Percentiles rank a stretch among this genome's conserved stretches.
These are phyloP conservation scores for Mollisia scopiformis DNA, from an alignment of 2,329 filamentous ascomycete species.

Conservation along the genomic window DNA sequence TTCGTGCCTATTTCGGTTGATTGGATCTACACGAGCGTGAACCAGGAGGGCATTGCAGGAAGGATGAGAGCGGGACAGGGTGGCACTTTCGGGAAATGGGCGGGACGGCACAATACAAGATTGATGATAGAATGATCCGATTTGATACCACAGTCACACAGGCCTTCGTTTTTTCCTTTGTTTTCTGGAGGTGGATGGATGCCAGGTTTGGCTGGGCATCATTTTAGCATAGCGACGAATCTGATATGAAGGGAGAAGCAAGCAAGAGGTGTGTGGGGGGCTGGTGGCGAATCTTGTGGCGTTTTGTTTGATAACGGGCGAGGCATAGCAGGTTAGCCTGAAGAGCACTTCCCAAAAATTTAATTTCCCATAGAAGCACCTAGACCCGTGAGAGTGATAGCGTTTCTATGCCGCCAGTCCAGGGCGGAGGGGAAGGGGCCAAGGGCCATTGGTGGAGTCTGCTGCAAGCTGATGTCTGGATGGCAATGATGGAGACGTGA, in stretches of 20 bases:
- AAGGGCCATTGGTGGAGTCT: not conserved
- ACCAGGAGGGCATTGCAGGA: constrained; percentile 1
- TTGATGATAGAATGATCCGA: constrained; percentile 27
- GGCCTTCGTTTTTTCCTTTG: constrained; percentile 19
- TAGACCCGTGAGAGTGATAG: not conserved
- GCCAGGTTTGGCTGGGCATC: constrained; percentile 14
- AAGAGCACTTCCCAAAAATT: too few species aligned
- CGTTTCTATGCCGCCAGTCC: too few species aligned
- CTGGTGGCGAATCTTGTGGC: constrained; percentile 4
- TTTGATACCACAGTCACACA: constrained; percentile 34
- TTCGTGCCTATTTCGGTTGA: constrained; percentile 78
- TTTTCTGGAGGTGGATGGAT: constrained; percentile 17
- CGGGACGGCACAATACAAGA: constrained; percentile 12
- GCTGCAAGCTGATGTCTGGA: not conserved
- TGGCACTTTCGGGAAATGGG: constrained; percentile 7
- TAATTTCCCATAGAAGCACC: not conserved
- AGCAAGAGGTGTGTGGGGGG: constrained; percentile 12
- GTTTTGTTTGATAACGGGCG: not conserved
- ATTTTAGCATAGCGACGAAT: constrained; percentile 28
- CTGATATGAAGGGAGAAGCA: not conserved
- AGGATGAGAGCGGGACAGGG: constrained; percentile 5
- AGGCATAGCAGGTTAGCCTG: not conserved
- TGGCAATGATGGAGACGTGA: not conserved
- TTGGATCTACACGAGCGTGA: not conserved
- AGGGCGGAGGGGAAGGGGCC: not conserved